Evolutionary conservation across 2,329 filamentous ascomycete species (phyloP), one percentile per base, ranked within the genome.

Genomic region (Graphilbum fragrans): DNA sequence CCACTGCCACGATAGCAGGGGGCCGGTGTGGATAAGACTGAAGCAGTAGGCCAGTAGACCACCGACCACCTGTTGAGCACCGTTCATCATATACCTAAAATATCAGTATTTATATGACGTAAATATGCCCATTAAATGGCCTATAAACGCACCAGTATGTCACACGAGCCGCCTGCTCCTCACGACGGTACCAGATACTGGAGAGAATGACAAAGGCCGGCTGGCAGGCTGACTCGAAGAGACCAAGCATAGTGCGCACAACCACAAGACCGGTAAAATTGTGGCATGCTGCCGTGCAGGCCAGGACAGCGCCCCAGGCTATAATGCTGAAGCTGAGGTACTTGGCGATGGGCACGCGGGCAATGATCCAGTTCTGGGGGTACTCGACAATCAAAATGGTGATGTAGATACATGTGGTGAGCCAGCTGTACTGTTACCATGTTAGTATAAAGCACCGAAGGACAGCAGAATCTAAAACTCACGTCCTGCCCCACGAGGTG

Each of bases 341-440:
- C 53, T 82, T 82, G 41, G 74, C 79, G 36, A 82, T 72, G 6
- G 79, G 80, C 1, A 82, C 72, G 22, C 76, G 69, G 37, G 51
- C 47, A 41, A 58, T 60, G 49, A 65, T 55, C 50, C 52, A 62
- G 57, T 80, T 82, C 55, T 80, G 80, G 0, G 82, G 82, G 52
- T 83, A 85, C 56, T 86, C 81, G 48, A 83, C 80, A 37, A 79
- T 58, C 10, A 86, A 63, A 18, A 84, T 76, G 39, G 74, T 77
- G 46, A 85, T 77, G 61, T 85, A 86, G 48, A 86, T 82, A 65
- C 77, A 82, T 12, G 79, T 82, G 0, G 77, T 82, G 39, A 86
- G 63, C 81, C 81, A 86, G 21, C 69, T 73, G 55, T 78, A 86
- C 60, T 84, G 55, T 19, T 29, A 5, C 17, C 22, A 31, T 17